Percentiles rank a stretch among this genome's conserved stretches.
These are phyloP conservation scores for Trichocomaceae sp. DNA, from an alignment of 2,329 filamentous ascomycete genomes.

Conservation along the genomic window DNA sequence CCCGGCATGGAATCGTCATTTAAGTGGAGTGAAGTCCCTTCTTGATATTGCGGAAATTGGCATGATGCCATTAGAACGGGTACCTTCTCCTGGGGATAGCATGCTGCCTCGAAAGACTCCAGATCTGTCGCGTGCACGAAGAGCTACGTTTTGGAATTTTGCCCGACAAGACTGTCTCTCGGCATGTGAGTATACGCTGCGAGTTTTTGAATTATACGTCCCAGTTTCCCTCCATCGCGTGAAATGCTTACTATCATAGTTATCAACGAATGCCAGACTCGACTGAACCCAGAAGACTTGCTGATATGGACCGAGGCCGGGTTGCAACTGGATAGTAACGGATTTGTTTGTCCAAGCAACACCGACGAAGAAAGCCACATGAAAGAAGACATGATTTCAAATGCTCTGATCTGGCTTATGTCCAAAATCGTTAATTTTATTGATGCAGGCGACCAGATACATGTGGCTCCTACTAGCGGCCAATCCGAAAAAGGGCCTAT, in stretches of 20 bases:
- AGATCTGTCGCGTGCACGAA: constrained; percentile 49
- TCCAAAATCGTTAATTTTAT: constrained; percentile 62
- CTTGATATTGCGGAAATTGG: constrained; percentile 44
- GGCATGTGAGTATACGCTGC: constrained; percentile 46
- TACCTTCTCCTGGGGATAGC: constrained; percentile 37
- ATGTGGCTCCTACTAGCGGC: constrained; percentile 19
- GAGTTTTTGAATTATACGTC: too few relatives aligned
- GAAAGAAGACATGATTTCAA: constrained; percentile 58
- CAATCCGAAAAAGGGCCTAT: constrained; percentile 23
- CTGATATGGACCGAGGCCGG: constrained; percentile 59
- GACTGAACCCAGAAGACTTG: constrained; percentile 57
- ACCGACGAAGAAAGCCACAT: constrained; percentile 41
- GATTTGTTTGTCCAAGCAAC: constrained; percentile 43
- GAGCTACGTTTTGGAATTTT: constrained; percentile 62
- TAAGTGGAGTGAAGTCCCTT: constrained; percentile 59
- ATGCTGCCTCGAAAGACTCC: constrained; percentile 25
- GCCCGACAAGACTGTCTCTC: constrained; percentile 60
- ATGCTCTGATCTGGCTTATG: constrained; percentile 59
- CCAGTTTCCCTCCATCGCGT: too few relatives aligned
- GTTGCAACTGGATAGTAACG: constrained; percentile 50
- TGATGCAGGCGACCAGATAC: constrained; percentile 49
- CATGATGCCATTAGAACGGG: constrained; percentile 34
- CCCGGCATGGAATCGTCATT: constrained; percentile 56
- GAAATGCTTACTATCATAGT: constrained; percentile 20
- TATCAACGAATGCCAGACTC: constrained; percentile 54